phyloP scores from a whole-genome alignment of 1,284 basidiomycete genomes.

The Fomitopsis pinicola region DNA sequence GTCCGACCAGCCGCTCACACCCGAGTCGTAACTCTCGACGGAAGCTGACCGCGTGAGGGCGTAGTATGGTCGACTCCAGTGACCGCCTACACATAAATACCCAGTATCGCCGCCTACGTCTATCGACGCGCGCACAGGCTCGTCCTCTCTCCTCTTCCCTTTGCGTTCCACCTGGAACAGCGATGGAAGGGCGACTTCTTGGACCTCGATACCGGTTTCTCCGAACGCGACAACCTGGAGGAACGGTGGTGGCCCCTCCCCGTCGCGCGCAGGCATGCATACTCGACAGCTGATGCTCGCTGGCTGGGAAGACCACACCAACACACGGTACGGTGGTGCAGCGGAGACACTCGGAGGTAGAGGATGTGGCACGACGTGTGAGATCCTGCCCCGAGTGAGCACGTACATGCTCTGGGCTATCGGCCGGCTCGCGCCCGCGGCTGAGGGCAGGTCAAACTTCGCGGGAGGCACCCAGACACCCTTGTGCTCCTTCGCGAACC shows the following conservation, averaged over 20 bases:
- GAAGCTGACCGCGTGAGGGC: conserved; percentile 38
- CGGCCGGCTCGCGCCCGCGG: conserved; percentile 17
- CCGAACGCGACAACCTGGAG: conserved; percentile 66
- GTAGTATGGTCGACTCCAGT: conserved; percentile 58
- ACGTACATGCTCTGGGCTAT: conserved; percentile 45
- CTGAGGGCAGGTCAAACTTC: conserved; percentile 43
- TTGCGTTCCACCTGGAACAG: conserved; percentile 37
- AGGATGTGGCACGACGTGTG: conserved; percentile 65
- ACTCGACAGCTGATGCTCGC: conserved; percentile 51
- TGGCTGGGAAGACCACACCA: conserved; percentile 59
- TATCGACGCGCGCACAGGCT: conserved; percentile 46
- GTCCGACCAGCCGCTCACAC: conserved; percentile 43
- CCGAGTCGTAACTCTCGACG: conserved; percentile 38
- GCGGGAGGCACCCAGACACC: conserved; percentile 53
- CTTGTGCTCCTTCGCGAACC: conserved; percentile 38
- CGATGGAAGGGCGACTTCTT: conserved; percentile 49
- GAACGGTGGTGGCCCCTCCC: conserved; percentile 35
- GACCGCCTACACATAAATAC: conserved; percentile 59
- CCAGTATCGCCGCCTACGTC: conserved; percentile 65
- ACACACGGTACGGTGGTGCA: conserved; percentile 44
- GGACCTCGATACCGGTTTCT: conserved; percentile 66
- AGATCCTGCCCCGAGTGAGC: conserved; percentile 63
- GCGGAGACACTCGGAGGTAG: conserved; percentile 49
- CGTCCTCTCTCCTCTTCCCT: conserved; percentile 40
- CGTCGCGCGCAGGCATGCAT: conserved; percentile 27